Evolutionary conservation across 2,329 filamentous ascomycete genomes (phyloP), one percentile per base, ranked within the genome.

Genomic region (Colletotrichum camelliae): DNA sequence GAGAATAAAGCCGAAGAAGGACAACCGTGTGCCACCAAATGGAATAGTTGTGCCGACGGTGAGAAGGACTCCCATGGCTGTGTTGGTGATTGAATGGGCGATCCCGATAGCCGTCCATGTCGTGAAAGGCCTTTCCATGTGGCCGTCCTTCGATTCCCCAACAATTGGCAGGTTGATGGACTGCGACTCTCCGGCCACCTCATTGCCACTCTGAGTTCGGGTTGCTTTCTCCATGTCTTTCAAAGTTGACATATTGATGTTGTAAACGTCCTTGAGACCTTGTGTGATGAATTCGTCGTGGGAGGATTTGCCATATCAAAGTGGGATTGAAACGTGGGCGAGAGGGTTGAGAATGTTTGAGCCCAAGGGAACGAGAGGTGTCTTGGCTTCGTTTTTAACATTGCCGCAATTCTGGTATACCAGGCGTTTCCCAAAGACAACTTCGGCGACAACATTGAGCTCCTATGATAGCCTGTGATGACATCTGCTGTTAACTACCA

Each of bases 41-140:
- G 78, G 78, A 5, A 80, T 24, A 2, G 78, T 77, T 33, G 55
- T 79, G 43, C 77, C 78, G 3, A 81, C 74, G 16, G 78, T 75
- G 13, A 81, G 78, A 0, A 81, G 69, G 8, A 81, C 43, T 1
- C 79, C 80, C 7, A 81, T 68, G 55, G 79, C 78, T 0, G 80
- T 81, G 70, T 81, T 81, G 3, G 79, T 81, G 15, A 78, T 79
- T 27, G 78, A 77, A 58, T 81, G 80, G 48, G 79, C 80, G 61
- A 80, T 79, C 35, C 80, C 80, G 16, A 82, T 69, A 5, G 80
- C 80, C 0, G 81, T 81, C 1, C 81, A 70, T 3, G 79, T 81
- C 2, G 71, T 81, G 76, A 82, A 77, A 62, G 52, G 81, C 85
- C 68, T 88, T 84, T 77, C 67, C 9, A 75, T 78, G 52, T 80